Conservation (phyloP, 305 asterid species). For the Caryopteris hybrid region DNA sequence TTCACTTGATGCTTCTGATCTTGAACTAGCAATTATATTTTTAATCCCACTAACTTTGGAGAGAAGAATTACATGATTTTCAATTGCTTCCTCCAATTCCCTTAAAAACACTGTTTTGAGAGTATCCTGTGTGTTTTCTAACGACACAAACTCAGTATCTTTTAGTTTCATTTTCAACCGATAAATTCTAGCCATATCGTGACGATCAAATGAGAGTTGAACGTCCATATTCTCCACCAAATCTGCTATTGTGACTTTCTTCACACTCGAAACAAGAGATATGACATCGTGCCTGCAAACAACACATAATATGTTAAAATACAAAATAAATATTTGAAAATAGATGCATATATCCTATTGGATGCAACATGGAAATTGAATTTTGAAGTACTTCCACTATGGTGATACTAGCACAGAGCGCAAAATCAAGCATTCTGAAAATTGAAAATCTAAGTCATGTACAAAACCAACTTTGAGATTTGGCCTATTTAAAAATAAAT, state of each 20-base stretch:
- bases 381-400: not conserved
- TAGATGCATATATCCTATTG: not conserved
- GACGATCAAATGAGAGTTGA: conserved; percentile 28
- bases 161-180: conserved; percentile 58
- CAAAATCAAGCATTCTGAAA: not conserved
- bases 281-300: conserved; percentile 65
- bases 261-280: conserved; percentile 60
- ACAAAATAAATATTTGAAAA: not conserved
- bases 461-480: too few relatives aligned
- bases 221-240: conserved; percentile 79
- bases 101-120: conserved; percentile 40
- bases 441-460: too few relatives aligned
- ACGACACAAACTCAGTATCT: conserved; percentile 58
- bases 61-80: conserved; percentile 54
- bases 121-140: conserved; percentile 50
- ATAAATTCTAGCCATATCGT: conserved; percentile 37
- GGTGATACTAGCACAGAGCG: not conserved
- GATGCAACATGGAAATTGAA: not conserved
- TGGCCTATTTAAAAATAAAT: too few relatives aligned
- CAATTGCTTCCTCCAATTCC: conserved; percentile 78
- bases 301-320: conserved; percentile 5
- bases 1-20: conserved; percentile 33
- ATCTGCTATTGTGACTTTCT: conserved; percentile 78
- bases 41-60: conserved; percentile 53
- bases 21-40: conserved; percentile 31